Percentiles rank a stretch among this genome's conserved stretches.
phyloP scores from a whole-genome alignment of 1,284 basidiomycete genomes.

The Boletus subluridellus region DNA sequence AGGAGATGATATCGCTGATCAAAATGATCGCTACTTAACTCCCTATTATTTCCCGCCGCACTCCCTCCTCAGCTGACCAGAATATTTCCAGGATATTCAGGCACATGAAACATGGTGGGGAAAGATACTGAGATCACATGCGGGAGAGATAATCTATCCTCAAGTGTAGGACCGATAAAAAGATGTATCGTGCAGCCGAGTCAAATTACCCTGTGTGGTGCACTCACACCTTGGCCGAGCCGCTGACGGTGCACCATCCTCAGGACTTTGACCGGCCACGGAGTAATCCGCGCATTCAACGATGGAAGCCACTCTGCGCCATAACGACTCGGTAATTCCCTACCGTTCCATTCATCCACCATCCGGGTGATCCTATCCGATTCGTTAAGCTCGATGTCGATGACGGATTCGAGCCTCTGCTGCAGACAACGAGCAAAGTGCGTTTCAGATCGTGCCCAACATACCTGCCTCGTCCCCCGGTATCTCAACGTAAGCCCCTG shows the following conservation, averaged over 20 bases:
- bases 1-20: slow-evolving; percentile 8
- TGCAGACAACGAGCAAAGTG: not conserved
- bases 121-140: not conserved
- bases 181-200: too few species aligned
- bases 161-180: not conserved
- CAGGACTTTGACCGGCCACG: not conserved
- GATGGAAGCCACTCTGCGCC: slow-evolving; percentile 35
- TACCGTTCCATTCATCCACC: slow-evolving; percentile 51
- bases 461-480: not conserved
- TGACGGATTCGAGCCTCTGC: slow-evolving; percentile 53
- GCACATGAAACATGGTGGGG: not conserved
- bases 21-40: not conserved
- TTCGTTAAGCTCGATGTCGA: slow-evolving; percentile 40
- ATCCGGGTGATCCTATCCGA: slow-evolving; percentile 38
- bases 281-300: slow-evolving; percentile 38
- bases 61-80: not conserved
- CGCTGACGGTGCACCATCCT: not conserved
- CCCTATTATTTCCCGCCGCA: not conserved
- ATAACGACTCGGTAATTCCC: slow-evolving; percentile 46
- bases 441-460: not conserved
- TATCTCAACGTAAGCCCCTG: slow-evolving; percentile 45
- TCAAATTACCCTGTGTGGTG: not conserved
- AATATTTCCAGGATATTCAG: not conserved
- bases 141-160: not conserved
- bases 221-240: not conserved